Base-by-base conservation (phyloP, 257 asterid genomes). In the Solanum ossicruentum region DNA sequence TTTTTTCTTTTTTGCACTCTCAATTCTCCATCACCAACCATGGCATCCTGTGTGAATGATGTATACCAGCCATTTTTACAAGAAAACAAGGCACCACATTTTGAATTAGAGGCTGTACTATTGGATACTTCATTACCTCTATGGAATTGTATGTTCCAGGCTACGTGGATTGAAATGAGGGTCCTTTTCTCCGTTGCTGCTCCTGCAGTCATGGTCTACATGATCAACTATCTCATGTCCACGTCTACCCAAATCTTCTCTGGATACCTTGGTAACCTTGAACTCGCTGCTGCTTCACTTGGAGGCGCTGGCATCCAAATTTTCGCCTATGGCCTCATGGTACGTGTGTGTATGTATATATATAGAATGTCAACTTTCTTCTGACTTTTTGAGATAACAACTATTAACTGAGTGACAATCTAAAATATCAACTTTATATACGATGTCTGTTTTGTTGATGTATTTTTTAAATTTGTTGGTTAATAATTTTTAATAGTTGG, bases 321-420 rank as follows among this genome's bases (percentile, higher is more conserved):
- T 58, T 87, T 87, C 28, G 85, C 83, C 70, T 87, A 84, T 23
- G 89, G 89, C 10, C 84, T 87, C 82, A 80, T 87, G 89, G 89
- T 87, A 57, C 12, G 13, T 54, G 4, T 54, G 4, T 51, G 7
- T 47, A 10, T 10, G 6, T 52, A 52, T 47, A 3, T 61, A 15
- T 8, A n/a, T 58, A 58, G 15, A 58, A 60, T 15, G 49, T 7
- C 23, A 4, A 2, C 10, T 58, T 56, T 5, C 18, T 28, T 28
- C 32, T 28, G 2, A 28, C 2, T 28, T 28, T 28, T 0, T 28
- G 3, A 28, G 32, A 28, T 28, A 28, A 28, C 32, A 28, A 28
- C 32, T 28, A 28, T 60, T 26, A 61, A 13, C 12, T 63, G 70
- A 63, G 8, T 63, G 41, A 23, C 1, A 2, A 1, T 23, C 1